Evolutionary conservation across 1,139 yeast species (phyloP).

Genomic region (Sugiyamaella novakii): DNA sequence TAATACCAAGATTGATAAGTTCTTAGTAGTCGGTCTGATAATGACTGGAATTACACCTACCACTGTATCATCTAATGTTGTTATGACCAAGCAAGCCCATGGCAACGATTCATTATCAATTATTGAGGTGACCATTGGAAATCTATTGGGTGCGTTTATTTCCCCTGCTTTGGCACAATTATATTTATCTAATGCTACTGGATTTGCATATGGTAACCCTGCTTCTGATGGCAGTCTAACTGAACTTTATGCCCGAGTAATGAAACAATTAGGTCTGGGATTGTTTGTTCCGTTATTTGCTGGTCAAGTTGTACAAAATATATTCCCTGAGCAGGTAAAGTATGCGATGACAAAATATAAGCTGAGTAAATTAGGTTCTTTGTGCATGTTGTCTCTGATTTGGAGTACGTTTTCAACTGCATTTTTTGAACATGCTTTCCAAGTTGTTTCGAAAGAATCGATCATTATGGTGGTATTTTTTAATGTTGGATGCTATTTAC

Average conservation of each 20-base stretch:
- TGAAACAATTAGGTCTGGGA: conserved; percentile 83
- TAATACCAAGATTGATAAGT: conserved; percentile 60
- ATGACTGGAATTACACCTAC: conserved; percentile 89
- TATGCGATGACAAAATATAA: conserved; percentile 61
- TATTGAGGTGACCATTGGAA: conserved; percentile 84
- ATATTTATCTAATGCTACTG: conserved; percentile 54
- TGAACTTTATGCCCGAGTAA: conserved; percentile 68
- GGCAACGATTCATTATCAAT: conserved; percentile 79
- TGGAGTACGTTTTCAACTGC: conserved; percentile 88
- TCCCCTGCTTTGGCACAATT: conserved; percentile 83
- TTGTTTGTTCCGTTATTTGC: conserved; percentile 83
- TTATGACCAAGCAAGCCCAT: conserved; percentile 78
- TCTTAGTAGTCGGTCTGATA: conserved; percentile 77
- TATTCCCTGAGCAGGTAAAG: conserved; percentile 64
- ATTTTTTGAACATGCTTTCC: conserved; percentile 77
- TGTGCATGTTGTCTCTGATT: conserved; percentile 77
- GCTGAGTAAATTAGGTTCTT: conserved; percentile 71
- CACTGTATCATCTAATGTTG: conserved; percentile 86
- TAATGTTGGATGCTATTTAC: conserved; percentile 73
- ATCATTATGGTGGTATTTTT: conserved; percentile 77
- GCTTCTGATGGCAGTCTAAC: conserved; percentile 56
- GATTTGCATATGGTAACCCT: conserved; percentile 84
- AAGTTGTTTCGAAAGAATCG: conserved; percentile 65
- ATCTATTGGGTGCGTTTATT: conserved; percentile 78
- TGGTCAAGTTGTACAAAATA: conserved; percentile 79